Base-by-base conservation (phyloP, 176 grass and related monocot species). In the Elymus sibiricus region DNA sequence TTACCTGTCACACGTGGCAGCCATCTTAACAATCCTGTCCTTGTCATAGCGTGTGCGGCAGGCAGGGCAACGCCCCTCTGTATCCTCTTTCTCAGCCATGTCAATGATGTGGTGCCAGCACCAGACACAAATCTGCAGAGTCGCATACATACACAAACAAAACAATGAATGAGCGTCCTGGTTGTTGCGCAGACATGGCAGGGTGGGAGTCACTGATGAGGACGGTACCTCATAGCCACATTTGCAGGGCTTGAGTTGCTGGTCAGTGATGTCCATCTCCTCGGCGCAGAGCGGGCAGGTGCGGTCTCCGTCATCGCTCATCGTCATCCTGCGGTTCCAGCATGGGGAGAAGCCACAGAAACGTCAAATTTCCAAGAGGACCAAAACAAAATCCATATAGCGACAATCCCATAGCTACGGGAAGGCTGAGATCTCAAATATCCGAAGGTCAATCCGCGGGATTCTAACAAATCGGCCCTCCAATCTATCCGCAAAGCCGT, bases 61-160 rank as follows among this genome's bases (percentile, higher is more conserved):
- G 4, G 97, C 97, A 35, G 97, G 97, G 67, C 97, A 99, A 22
- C 94, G 92, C 17, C 94, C 97, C 86, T 97, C 94, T 1, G 90
- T 93, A 21, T 99, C 94, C 71, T 99, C 97, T 79, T 99, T 99
- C 79, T 96, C 94, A 28, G 97, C 92, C 92, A 99, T 96, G 73
- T 97, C 94, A 76, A 94, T 97, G 87, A 99, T 93, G 26, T 99
- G 97, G 86, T 99, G 97, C 94, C 94, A 99, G 62, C 97, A 99
- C 97, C 97, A 99, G 56, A 99, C 92, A 83, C 97, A 99, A 80
- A 99, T 94, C 97, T 99, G 77, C 29, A 64, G 12, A 82, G 59
- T 16, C 38, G 27, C 82, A 47, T 7, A 31, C 82, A 46, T 7
- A 29, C 46, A 72, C 3, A 85, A 11, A 28, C 43, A 49, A 87